Base-by-base conservation (phyloP, 345 rosid genomes). In the Punica granatum region DNA sequence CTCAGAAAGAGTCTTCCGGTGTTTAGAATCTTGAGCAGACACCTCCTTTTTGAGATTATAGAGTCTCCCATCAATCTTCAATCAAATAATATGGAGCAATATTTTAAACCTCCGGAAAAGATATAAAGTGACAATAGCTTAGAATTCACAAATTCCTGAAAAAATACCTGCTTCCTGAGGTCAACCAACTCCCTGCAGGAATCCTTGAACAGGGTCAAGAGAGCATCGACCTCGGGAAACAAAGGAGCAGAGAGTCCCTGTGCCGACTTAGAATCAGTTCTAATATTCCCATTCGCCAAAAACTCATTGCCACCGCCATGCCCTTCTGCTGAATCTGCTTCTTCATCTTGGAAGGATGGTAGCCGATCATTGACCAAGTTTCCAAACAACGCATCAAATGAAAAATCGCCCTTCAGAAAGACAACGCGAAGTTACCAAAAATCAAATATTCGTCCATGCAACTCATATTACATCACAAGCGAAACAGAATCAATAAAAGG, bases 141-240 rank as follows among this genome's bases (percentile, higher is more conserved):
- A 14, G 12, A 61, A 59, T 19, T 44, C 16, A 73, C 59, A 42
- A 39, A 48, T 49, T 33, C 67, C 42, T 39, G 35, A n/a, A n/a
- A n/a, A n/a, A 66, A 67, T 62, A 90, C 98, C 91, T 95, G 98
- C 66, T 82, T 90, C 16, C 90, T 82, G 39, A 95, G 97, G 80
- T 92, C 98, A 53, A 90, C 83, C 75, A 95, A 80, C 88, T 95
- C 99, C 75, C 70, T 83, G 62, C 87, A 88, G 51, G 99, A 90
- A 83, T 89, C 96, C 82, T 84, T 85, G 77, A 92, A 95, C 65
- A 95, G 83, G 60, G 87, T 81, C 78, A 88, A 76, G 34, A 95
- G 92, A 74, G 87, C 74, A 79, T 95, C 97, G 35, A 95, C 98
- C 86, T 92, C 97, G 18, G 98, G 99, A 74, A 95, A 95, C 72